phyloP scores from a whole-genome alignment of 768 basidiomycete species.

The Hypholoma fasciculare region DNA sequence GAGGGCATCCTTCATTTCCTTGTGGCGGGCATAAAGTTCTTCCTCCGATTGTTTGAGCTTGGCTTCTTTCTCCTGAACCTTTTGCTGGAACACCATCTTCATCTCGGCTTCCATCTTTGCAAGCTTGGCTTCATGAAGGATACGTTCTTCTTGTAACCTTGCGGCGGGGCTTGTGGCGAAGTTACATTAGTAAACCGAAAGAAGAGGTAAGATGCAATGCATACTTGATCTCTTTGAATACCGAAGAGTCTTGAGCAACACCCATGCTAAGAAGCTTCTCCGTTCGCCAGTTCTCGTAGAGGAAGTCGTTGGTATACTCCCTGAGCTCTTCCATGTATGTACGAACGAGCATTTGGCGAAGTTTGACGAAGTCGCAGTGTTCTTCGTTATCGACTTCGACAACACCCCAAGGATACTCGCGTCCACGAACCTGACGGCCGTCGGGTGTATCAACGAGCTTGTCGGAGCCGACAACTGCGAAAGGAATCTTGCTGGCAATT shows the following conservation, averaged over 20 bases:
- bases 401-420: constrained; percentile 97
- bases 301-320: constrained; percentile 92
- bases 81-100: constrained; percentile 99
- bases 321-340: constrained; percentile 99
- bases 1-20: constrained; percentile 99
- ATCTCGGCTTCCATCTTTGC: constrained; percentile 99
- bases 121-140: constrained; percentile 95
- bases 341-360: constrained; percentile 98
- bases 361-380: constrained; percentile 99
- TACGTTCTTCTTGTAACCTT: constrained; percentile 93
- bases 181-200: constrained; percentile 3
- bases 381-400: constrained; percentile 99
- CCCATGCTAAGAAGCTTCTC: constrained; percentile 98
- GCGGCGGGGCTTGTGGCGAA: constrained; percentile 76
- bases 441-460: constrained; percentile 78
- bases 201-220: constrained; percentile 27
- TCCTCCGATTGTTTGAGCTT: constrained; percentile 99
- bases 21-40: constrained; percentile 97
- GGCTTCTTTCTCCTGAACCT: constrained; percentile 98
- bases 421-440: constrained; percentile 91
- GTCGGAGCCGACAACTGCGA: constrained; percentile 97
- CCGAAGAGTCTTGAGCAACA: constrained; percentile 94
- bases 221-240: constrained; percentile 99
- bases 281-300: constrained; percentile 98
- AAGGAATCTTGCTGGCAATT: constrained; percentile 97